phyloP scores from a whole-genome alignment of 202 grass and related monocot species.

The Setaria italica region DNA sequence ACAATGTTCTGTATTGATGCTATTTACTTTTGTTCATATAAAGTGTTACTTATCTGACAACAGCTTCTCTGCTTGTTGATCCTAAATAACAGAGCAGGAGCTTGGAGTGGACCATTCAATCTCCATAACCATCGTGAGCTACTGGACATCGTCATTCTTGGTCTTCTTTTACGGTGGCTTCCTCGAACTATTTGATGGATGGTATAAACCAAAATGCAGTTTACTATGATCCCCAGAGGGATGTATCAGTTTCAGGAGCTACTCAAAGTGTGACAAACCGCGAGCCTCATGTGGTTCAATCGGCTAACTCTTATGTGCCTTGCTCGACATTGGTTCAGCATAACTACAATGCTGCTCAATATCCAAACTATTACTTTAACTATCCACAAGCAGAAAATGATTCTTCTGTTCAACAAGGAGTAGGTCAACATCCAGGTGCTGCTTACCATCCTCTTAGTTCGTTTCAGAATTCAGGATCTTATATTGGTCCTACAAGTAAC shows the following conservation, averaged over 20 bases:
- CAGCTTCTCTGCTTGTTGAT: slow-evolving; percentile 21
- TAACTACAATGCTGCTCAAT: slow-evolving; percentile 55
- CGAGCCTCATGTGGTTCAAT: slow-evolving; percentile 46
- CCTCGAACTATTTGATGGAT: slow-evolving; percentile 63
- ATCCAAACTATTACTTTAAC: slow-evolving; percentile 64
- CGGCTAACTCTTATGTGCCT: slow-evolving; percentile 50
- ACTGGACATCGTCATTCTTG: slow-evolving; percentile 49
- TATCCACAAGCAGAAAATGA: slow-evolving; percentile 57
- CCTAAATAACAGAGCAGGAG: slow-evolving; percentile 50
- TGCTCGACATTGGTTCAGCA: slow-evolving; percentile 58
- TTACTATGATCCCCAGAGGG: slow-evolving; percentile 79
- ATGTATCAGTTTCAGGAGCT: slow-evolving; percentile 61
- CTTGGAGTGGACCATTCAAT: slow-evolving; percentile 51
- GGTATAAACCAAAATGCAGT: slow-evolving; percentile 49
- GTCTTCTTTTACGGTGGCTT: slow-evolving; percentile 50
- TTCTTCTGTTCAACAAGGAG: slow-evolving; percentile 71
- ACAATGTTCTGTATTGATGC: background rate
- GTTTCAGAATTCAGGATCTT: slow-evolving; percentile 97
- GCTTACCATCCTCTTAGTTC: slow-evolving; percentile 83
- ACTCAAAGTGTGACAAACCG: slow-evolving; percentile 57
- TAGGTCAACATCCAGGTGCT: slow-evolving; percentile 92
- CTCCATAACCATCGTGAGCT: slow-evolving; percentile 57
- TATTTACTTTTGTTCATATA: slow-evolving; percentile 22
- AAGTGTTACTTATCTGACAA: slow-evolving; percentile 30
- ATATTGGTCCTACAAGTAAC: slow-evolving; percentile 74